Percentiles rank a stretch among this genome's conserved stretches.
These are phyloP conservation scores for Penicillium dipodomyicola DNA, from an alignment of 495 filamentous ascomycete genomes.

Conservation along the genomic window DNA sequence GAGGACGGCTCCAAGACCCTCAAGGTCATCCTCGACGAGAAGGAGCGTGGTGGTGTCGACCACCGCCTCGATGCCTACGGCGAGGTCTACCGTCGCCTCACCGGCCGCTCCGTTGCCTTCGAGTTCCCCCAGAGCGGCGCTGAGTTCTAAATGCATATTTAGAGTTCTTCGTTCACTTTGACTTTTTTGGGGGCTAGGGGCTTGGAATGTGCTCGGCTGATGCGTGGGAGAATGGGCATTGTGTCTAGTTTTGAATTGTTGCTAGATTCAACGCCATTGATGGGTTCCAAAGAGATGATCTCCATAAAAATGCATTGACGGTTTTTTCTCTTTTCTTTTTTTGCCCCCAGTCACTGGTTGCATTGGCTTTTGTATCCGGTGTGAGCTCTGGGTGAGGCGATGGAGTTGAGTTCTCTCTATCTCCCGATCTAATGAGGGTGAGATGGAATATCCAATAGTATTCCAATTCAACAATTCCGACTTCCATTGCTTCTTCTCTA, in stretches of 20 bases:
- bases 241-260: constrained; percentile 32
- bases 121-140: constrained; percentile 88
- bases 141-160: constrained; percentile 67
- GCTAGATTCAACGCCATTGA: constrained; percentile 34
- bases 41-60: constrained; percentile 98
- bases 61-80: constrained; percentile 98
- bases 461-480: constrained; percentile 32
- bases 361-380: constrained; percentile 4
- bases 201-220: constrained; percentile 22
- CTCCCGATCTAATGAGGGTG: constrained; percentile 32
- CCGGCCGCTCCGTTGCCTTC: constrained; percentile 89
- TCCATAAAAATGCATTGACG: constrained; percentile 37
- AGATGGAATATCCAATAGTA: constrained; percentile 35
- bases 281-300: constrained; percentile 28
- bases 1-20: constrained; percentile 96
- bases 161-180: constrained; percentile 13
- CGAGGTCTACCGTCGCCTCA: constrained; percentile 95
- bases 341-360: constrained; percentile 25
- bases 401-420: constrained; percentile 25
- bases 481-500: constrained; percentile 12
- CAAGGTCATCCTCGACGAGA: constrained; percentile 98
- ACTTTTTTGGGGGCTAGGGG: constrained; percentile 14
- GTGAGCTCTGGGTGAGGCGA: constrained; percentile 19
- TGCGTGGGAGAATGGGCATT: constrained; percentile 26
- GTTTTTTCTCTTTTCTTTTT: constrained; percentile 34